Conservation (phyloP, 495 filamentous ascomycete genomes). For the Aspergillus steynii region DNA sequence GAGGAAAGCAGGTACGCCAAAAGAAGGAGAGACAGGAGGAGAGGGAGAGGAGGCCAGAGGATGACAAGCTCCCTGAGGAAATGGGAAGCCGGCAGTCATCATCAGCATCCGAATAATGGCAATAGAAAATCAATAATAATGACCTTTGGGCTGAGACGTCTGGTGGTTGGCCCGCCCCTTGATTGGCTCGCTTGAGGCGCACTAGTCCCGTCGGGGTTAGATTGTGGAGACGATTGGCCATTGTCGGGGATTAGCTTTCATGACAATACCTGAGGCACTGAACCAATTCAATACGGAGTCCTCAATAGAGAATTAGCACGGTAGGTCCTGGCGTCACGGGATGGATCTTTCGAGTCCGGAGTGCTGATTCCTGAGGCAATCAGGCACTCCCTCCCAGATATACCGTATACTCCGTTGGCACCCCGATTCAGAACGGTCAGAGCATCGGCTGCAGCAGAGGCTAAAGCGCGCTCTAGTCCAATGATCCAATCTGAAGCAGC, state of each 20-base stretch:
- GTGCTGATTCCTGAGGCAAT: neutral
- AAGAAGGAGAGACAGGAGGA: constrained; percentile 31
- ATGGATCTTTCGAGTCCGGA: no score
- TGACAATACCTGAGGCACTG: no score
- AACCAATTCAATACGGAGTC: neutral
- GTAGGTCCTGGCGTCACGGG: no score
- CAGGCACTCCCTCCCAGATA: neutral
- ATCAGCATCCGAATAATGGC: neutral
- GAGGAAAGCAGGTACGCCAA: constrained; percentile 26
- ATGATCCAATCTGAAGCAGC: constrained; percentile 10
- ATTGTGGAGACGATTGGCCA: constrained; percentile 13
- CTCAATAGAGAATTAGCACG: no score
- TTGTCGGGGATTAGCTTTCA: neutral
- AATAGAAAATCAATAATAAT: neutral
- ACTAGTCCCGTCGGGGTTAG: constrained; percentile 7
- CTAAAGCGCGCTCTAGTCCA: neutral
- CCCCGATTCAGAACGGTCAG: neutral
- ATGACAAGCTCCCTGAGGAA: neutral
- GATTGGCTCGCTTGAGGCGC: constrained; percentile 4
- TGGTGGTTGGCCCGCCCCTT: neutral
- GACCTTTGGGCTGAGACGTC: neutral
- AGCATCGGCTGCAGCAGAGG: neutral
- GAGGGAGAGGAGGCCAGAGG: neutral
- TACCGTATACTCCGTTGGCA: neutral
- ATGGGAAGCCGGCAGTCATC: neutral